Conservation (phyloP, 2,329 filamentous ascomycete species). For the Xylogone sp. region DNA sequence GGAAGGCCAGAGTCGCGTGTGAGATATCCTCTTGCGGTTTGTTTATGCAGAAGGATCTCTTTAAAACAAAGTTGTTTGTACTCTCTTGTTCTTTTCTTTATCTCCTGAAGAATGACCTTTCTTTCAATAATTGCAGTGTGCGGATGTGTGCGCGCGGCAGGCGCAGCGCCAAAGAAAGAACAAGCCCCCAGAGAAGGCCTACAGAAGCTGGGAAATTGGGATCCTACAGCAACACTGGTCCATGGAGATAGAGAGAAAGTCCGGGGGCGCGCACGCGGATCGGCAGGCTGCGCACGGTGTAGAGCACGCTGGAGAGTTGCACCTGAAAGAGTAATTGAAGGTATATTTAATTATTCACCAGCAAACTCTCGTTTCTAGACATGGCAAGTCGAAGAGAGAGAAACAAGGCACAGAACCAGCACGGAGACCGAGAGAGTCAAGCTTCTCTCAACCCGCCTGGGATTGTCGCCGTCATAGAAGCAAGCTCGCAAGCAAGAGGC, state of each 20-base stretch:
- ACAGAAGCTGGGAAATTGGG: not conserved
- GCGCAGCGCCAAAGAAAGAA: not conserved
- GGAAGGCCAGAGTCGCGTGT: not conserved
- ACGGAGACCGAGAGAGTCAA: too few relatives aligned
- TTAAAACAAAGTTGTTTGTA: too few relatives aligned
- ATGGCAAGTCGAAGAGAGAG: not conserved
- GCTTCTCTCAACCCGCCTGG: too few relatives aligned
- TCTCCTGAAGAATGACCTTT: too few relatives aligned
- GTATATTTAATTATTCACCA: too few relatives aligned
- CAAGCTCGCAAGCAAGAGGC: too few relatives aligned
- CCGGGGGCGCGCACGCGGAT: not conserved
- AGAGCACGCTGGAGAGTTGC: not conserved
- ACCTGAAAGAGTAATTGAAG: not conserved
- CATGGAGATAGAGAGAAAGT: too few relatives aligned
- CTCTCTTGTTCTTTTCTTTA: too few relatives aligned
- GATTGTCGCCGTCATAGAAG: too few relatives aligned
- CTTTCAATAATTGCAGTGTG: too few relatives aligned
- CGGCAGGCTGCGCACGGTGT: not conserved
- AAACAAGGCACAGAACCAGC: not conserved
- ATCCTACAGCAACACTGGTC: not conserved
- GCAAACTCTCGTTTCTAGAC: too few relatives aligned
- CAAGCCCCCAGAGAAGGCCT: not conserved
- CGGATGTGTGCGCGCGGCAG: not conserved
- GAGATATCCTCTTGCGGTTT: not conserved
- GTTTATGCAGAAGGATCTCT: too few relatives aligned